Evolutionary conservation across 2,329 filamentous ascomycete species (phyloP), one percentile per base, ranked within the genome.

Genomic region (Trichothecium sympodiale): DNA sequence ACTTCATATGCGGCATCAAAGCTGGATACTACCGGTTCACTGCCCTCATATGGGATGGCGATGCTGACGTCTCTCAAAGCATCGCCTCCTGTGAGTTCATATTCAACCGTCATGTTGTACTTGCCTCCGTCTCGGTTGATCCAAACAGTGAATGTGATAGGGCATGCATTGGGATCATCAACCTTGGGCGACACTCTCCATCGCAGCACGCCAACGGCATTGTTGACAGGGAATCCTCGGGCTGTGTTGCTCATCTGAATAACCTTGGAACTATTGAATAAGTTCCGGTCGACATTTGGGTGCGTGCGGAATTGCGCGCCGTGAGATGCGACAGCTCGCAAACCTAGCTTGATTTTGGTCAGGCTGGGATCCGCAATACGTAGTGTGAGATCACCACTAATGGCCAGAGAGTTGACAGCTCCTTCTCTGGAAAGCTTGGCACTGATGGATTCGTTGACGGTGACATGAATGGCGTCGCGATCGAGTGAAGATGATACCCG

Each of bases 81-180:
- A 45, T 89, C 83, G 2, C 77, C 71, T 35, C 87, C 84, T 1
- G 83, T 89, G 40, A 94, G 74, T 59, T 98, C 91, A 56, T 96
- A 98, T 60, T 96, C 91, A 25, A 96, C 76, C 2, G 89, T 98
- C 53, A 98, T 77, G 45, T 83, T 93, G 59, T 81, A 93, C 50
- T 80, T 87, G 54, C 78, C 77, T 32, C 80, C 76, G 33, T 84
- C 82, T 59, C 88, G 87, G 61, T 94, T 95, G 41, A 94, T 85
- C 91, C 91, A 98, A 27, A 95, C 89, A 3, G 87, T 95, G 59
- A 98, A 96, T 27, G 83, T 91, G 51, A 98, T 91, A 7, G 91
- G 91, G 27, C 93, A 78, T 37, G 88, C 77, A 42, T 77, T 79
- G 26, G 81, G 62, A 48, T 93, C 85, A 46, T 93, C 87, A 3